Conservation (phyloP, 345 rosid species). For the Euphorbia peplus region DNA sequence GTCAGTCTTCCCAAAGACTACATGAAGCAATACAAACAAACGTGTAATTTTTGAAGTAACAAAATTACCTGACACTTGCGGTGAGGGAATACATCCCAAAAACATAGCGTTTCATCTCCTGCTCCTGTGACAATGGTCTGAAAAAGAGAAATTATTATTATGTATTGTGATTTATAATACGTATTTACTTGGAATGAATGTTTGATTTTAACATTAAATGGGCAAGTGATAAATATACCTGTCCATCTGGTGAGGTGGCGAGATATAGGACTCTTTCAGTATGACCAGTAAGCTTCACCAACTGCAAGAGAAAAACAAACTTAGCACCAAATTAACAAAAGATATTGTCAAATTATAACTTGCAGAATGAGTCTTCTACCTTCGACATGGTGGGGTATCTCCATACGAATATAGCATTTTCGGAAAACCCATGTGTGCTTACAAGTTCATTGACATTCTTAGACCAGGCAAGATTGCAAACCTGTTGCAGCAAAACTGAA, state of each 20-base stretch:
- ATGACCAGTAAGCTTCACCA: conserved; percentile 97
- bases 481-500: conserved; percentile 36
- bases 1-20: neutral
- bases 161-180: too few species aligned
- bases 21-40: neutral
- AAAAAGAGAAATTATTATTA: conserved; percentile 21
- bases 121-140: conserved; percentile 99
- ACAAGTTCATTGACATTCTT: conserved; percentile 97
- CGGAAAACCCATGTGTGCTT: conserved; percentile 98
- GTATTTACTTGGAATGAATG: too few species aligned
- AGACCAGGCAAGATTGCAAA: conserved; percentile 97
- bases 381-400: conserved; percentile 97
- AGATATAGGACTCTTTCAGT: conserved; percentile 93
- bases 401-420: conserved; percentile 96
- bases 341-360: neutral
- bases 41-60: too few species aligned
- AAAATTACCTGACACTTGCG: conserved; percentile 81
- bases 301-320: conserved; percentile 41
- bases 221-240: conserved; percentile 44
- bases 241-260: conserved; percentile 99
- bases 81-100: conserved; percentile 97
- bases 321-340: conserved; percentile 6
- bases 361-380: conserved; percentile 43
- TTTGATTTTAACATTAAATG: neutral
- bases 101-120: conserved; percentile 94